These are phyloP conservation scores for Paramecium biaurelia DNA, from an alignment of 73 alveolate species.

Conservation along the genomic window DNA sequence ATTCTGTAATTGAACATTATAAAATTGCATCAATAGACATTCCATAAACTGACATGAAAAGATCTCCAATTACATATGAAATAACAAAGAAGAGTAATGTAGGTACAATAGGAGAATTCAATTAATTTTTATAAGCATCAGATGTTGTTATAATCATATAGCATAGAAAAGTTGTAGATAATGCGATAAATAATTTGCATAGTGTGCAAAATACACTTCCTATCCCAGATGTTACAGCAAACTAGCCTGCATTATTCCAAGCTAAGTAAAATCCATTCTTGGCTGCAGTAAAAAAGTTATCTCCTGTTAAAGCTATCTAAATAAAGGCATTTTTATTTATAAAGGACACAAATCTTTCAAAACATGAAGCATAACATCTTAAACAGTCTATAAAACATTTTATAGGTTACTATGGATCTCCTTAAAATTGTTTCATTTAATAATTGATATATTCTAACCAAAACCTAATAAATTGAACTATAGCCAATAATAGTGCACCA, in stretches of 20 bases:
- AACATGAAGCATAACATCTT: conserved; percentile 87
- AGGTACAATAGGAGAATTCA: conserved; percentile 92
- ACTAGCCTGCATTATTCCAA: conserved; percentile 88
- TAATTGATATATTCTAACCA: conserved; percentile 63
- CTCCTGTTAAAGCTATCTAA: conserved; percentile 92
- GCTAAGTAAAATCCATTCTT: conserved; percentile 86
- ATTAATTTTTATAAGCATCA: conserved; percentile 65
- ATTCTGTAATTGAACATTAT: conserved; percentile 57
- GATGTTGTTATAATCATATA: conserved; percentile 77
- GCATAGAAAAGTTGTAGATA: conserved; percentile 78
- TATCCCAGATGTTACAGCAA: conserved; percentile 79
- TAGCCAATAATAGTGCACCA: conserved; percentile 82
- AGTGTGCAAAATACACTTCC: conserved; percentile 90
- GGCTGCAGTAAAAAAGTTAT: conserved; percentile 91
- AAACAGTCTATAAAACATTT: conserved; percentile 76
- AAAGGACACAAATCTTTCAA: conserved; percentile 85
- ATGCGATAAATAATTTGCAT: conserved; percentile 87
- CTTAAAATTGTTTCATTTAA: conserved; percentile 63
- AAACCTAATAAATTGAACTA: conserved; percentile 63
- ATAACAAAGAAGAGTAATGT: conserved; percentile 29
- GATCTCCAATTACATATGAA: conserved; percentile 47
- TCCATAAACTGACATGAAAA: conserved; percentile 53
- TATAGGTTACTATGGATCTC: conserved; percentile 46
- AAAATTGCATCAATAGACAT: conserved; percentile 50
- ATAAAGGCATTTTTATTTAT: conserved; percentile 93